These are phyloP conservation scores for Dianthus caryophyllus DNA, from an alignment of 148 eudicot species.

Conservation along the genomic window DNA sequence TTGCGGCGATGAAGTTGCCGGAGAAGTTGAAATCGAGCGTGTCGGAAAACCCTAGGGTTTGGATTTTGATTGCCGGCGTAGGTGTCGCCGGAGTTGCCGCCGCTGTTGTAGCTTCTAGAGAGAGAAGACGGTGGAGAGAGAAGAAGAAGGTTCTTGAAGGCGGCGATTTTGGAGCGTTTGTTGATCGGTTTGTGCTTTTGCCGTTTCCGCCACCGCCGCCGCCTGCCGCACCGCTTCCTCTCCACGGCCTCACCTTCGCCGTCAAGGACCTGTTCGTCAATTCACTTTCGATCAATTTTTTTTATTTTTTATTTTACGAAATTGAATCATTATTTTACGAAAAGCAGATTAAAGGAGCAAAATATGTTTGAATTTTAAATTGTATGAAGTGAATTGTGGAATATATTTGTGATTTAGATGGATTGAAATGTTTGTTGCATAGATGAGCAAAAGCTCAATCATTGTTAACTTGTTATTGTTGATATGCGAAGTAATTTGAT, in stretches of 20 bases:
- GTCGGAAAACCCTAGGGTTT: slow-evolving; percentile 54
- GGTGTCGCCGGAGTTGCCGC: slow-evolving; percentile 72
- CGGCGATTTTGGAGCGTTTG: slow-evolving; percentile 71
- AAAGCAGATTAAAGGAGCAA: too few relatives aligned
- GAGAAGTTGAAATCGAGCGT: slow-evolving; percentile 21
- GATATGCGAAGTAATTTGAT: too few relatives aligned
- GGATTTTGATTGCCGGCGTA: slow-evolving; percentile 65
- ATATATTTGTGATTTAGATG: too few relatives aligned
- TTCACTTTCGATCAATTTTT: background rate
- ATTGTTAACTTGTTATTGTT: too few relatives aligned
- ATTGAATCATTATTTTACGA: background rate
- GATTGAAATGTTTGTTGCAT: too few relatives aligned
- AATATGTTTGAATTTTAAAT: background rate
- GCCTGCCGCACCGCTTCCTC: slow-evolving; percentile 62
- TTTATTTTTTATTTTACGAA: background rate
- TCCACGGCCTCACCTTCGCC: slow-evolving; percentile 56
- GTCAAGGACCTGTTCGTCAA: slow-evolving; percentile 58
- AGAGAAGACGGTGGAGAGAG: slow-evolving; percentile 29
- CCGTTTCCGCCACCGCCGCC: slow-evolving; percentile 87
- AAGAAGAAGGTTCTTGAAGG: slow-evolving; percentile 20
- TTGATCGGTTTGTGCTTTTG: slow-evolving; percentile 55
- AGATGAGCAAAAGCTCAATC: too few relatives aligned
- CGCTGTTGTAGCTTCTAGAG: slow-evolving; percentile 43
- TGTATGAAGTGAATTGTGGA: too few relatives aligned
- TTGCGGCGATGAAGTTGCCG: slow-evolving; percentile 20